Evolutionary conservation across 192 early-diverging fungal genomes (phyloP), one percentile per base, ranked within the genome.

Genomic region (Phycomyces nitens): DNA sequence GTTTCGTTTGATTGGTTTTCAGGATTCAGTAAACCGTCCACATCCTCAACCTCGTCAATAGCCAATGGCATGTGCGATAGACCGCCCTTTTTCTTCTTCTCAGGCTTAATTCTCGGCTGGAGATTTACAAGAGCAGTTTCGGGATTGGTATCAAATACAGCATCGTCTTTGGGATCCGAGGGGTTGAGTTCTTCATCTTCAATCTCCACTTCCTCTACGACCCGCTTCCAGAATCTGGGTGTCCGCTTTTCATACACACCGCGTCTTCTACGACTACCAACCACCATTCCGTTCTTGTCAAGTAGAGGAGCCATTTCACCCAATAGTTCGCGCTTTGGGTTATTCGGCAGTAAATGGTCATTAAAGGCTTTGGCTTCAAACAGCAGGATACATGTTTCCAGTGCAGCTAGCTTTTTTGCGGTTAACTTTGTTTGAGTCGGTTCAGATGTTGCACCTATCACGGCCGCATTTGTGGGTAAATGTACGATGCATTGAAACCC

Each of bases 381-480:
- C 11, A 97, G 78, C 63, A 80, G 64, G 56, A 86, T 85, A 43
- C 92, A 86, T 0, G 86, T 76, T 29, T 91, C 83, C 42, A 92
- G 84, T 0, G 92, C 87, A 0, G 84, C 85, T 1, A 80, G 63
- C 53, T 88, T 86, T 70, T 86, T 90, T 7, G 94, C 91, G 38
- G 82, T 64, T 24, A 40, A 62, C 52, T 86, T 88, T 58, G 80
- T 88, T 2, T 78, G 69, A 62, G 82, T 72, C 5, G 71, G 64
- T 23, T 83, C 80, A 0, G 82, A 84, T 10, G 70, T 68, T 1
- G 85, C 71, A 20, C 67, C 60, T n/a, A 78, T 78, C 10, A 89
- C 51, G 11, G 84, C 78, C 0, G 88, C 86, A 65, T 86, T 89
- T 40, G 72, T 79, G 12, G 90, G 90, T 7, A 92, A 53, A 0